Conservation (phyloP, 495 filamentous ascomycete genomes). For the Podospora pseudoanserina region DNA sequence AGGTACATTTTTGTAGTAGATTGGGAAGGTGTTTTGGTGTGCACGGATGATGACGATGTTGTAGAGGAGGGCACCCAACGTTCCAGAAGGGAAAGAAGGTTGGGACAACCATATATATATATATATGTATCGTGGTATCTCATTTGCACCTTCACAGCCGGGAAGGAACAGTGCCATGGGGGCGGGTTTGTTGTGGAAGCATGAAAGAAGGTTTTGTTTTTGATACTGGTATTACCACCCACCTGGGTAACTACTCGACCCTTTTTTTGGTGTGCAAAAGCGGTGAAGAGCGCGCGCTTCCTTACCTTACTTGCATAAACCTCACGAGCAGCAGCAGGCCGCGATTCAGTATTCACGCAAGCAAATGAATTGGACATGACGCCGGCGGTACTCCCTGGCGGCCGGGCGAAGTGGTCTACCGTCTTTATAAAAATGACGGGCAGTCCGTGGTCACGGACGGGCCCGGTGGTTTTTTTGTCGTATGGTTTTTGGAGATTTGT, state of each 20-base stretch:
- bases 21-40: too few species aligned
- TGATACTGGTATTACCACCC: neutral
- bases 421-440: constrained; percentile 7
- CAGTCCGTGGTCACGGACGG: constrained; percentile 11
- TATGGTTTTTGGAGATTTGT: constrained; percentile 13
- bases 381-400: neutral
- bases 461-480: constrained; percentile 11
- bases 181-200: neutral
- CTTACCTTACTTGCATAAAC: neutral
- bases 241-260: neutral
- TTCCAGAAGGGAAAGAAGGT: constrained; percentile 1
- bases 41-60: constrained; percentile 1
- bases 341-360: neutral
- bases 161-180: neutral
- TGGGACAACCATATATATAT: neutral
- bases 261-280: neutral
- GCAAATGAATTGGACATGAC: neutral
- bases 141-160: too few species aligned
- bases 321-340: too few species aligned
- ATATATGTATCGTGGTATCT: too few species aligned
- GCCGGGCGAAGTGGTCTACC: neutral
- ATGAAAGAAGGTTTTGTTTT: neutral
- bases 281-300: neutral
- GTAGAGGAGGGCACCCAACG: neutral
- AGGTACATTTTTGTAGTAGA: neutral